Conservation (phyloP, 306 rosid species). For the Cucurbita moschata region DNA sequence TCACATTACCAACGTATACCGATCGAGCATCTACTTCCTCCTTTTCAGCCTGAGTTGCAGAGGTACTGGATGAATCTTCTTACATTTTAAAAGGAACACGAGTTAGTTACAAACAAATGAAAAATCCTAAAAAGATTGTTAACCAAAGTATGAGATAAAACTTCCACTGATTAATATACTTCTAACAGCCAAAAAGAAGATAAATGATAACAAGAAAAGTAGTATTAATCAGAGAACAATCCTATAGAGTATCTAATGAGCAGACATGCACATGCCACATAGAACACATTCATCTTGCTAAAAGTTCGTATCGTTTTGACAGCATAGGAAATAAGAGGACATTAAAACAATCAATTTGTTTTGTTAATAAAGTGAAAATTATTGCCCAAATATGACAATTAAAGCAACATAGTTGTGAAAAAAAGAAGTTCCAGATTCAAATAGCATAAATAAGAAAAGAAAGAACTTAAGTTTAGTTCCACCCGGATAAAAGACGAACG, state of each 20-base stretch:
- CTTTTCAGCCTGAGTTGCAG: constrained; percentile 90
- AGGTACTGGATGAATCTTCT: constrained; percentile 57
- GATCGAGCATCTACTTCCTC: constrained; percentile 96
- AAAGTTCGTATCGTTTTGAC: too few species aligned
- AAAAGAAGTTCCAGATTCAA: not conserved
- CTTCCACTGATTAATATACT: not conserved
- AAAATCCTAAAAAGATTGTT: not conserved
- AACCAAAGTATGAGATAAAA: not conserved
- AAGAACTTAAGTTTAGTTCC: not conserved
- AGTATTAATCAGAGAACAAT: not conserved
- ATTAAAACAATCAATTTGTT: not conserved
- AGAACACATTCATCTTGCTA: not conserved
- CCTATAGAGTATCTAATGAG: not conserved
- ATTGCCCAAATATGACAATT: not conserved
- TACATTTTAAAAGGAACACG: constrained; percentile 15
- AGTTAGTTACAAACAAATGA: not conserved
- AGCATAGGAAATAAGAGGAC: not conserved
- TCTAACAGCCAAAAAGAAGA: not conserved
- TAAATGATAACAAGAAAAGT: not conserved
- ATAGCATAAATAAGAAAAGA: not conserved
- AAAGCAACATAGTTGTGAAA: not conserved
- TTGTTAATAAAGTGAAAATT: not conserved
- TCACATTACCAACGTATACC: constrained; percentile 98
- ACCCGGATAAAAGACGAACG: not conserved
- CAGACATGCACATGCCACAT: not conserved